These are phyloP conservation scores for Eleusine coracana DNA, from an alignment of 176 grass and related monocot species.

Conservation along the genomic window DNA sequence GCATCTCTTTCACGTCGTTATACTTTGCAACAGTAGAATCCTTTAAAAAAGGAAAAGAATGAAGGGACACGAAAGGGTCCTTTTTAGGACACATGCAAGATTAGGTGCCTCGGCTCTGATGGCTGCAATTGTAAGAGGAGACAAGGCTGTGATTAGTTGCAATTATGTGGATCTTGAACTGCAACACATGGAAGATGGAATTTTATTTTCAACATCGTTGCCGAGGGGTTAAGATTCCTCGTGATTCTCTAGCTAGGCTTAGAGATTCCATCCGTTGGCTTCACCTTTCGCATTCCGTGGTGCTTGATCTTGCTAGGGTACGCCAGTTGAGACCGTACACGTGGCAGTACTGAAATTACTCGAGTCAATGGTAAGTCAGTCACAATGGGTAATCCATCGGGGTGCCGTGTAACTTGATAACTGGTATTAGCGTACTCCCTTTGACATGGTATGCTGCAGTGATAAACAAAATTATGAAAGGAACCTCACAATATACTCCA, in stretches of 20 bases:
- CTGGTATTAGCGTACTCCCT: not conserved
- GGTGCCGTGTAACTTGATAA: not conserved
- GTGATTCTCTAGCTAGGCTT: not conserved
- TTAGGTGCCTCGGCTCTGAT: not conserved
- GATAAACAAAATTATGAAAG: not conserved
- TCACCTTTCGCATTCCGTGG: not conserved
- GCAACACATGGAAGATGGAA: not conserved
- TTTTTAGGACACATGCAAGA: not conserved
- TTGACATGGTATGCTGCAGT: not conserved
- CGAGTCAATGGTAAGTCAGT: not conserved
- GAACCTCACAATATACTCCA: not conserved
- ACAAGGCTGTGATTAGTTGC: not conserved
- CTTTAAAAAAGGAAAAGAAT: not conserved
- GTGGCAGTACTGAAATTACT: not conserved
- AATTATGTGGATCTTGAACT: not conserved
- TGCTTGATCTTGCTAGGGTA: no score
- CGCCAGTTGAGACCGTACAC: not conserved
- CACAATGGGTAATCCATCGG: not conserved
- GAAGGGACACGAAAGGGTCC: not conserved
- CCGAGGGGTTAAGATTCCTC: not conserved
- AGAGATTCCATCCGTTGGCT: conserved; percentile 22
- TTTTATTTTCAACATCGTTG: not conserved
- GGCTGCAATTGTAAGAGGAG: not conserved
- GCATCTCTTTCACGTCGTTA: no score
- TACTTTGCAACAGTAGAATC: no score